phyloP scores from a whole-genome alignment of 108 stramenopile species.

The Pseudonitzschia multistriata region DNA sequence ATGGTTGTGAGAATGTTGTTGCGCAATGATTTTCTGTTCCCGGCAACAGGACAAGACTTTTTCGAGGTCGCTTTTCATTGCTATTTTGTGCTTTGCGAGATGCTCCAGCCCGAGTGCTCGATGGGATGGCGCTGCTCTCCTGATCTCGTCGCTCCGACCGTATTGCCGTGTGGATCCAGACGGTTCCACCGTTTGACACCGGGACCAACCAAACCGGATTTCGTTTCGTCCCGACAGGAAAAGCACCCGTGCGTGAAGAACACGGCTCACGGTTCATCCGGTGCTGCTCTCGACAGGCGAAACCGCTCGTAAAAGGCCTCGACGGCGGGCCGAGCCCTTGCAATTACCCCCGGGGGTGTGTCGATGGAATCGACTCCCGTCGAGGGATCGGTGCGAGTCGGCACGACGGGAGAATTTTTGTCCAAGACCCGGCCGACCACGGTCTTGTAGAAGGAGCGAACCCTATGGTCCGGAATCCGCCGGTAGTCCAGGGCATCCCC shows the following conservation, averaged over 20 bases:
- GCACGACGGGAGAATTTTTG: slow-evolving; percentile 16
- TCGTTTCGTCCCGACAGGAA: no score
- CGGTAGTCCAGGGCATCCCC: slow-evolving; percentile 47
- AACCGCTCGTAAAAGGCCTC: slow-evolving; percentile 30
- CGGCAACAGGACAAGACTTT: no score
- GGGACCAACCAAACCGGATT: no score
- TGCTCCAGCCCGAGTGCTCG: no score
- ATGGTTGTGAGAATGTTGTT: no score
- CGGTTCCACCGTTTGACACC: no score
- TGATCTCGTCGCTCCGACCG: no score
- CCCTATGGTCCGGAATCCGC: slow-evolving; percentile 52
- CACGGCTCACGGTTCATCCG: not conserved
- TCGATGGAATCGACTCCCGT: slow-evolving; percentile 30
- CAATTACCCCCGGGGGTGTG: slow-evolving; percentile 23
- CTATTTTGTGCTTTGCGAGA: no score
- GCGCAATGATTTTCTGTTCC: no score
- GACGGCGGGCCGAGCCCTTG: slow-evolving; percentile 21
- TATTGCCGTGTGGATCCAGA: no score
- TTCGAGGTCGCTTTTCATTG: no score
- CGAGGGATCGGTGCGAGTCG: slow-evolving; percentile 6
- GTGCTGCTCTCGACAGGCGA: slow-evolving; percentile 16
- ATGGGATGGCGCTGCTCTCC: no score
- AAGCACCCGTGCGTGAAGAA: not conserved
- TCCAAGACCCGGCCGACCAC: slow-evolving; percentile 42
- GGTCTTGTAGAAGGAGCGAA: slow-evolving; percentile 46